Conservation (phyloP, 371 early-diverging fungal genomes). For the Actinomortierella ambigua region DNA sequence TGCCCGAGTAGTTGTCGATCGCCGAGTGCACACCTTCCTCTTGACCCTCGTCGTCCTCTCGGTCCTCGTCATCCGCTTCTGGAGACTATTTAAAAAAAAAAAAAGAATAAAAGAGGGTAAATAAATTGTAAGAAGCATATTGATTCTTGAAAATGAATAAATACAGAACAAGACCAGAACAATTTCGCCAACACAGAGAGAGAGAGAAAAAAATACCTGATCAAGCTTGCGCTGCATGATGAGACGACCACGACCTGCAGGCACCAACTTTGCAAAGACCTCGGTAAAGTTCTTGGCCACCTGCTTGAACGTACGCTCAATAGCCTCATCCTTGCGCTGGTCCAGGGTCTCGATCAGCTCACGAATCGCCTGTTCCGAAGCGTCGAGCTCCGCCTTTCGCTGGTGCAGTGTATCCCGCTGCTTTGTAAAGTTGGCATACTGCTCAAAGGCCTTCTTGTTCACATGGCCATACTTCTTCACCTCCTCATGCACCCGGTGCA, state of each 20-base stretch:
- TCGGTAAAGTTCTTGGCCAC: conserved; percentile 87
- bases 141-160: background rate
- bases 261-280: conserved; percentile 92
- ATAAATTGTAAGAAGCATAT: background rate
- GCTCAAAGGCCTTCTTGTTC: conserved; percentile 98
- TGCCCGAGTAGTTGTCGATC: conserved; percentile 88
- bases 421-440: conserved; percentile 90
- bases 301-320: conserved; percentile 94
- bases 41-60: conserved; percentile 54
- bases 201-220: conserved; percentile 61
- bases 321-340: conserved; percentile 95
- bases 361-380: conserved; percentile 80
- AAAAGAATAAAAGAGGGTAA: conserved; percentile 7
- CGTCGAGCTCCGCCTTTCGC: conserved; percentile 89
- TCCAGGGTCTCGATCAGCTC: conserved; percentile 90
- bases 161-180: no score
- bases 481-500: conserved; percentile 84
- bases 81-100: conserved; percentile 14
- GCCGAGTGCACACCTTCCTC: conserved; percentile 23
- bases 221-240: conserved; percentile 80
- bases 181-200: background rate
- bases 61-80: conserved; percentile 35
- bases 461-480: conserved; percentile 92
- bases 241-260: conserved; percentile 86
- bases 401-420: conserved; percentile 83